Evolutionary conservation across 2,329 filamentous ascomycete species (phyloP).

Genomic region (Aureobasidium sp.): DNA sequence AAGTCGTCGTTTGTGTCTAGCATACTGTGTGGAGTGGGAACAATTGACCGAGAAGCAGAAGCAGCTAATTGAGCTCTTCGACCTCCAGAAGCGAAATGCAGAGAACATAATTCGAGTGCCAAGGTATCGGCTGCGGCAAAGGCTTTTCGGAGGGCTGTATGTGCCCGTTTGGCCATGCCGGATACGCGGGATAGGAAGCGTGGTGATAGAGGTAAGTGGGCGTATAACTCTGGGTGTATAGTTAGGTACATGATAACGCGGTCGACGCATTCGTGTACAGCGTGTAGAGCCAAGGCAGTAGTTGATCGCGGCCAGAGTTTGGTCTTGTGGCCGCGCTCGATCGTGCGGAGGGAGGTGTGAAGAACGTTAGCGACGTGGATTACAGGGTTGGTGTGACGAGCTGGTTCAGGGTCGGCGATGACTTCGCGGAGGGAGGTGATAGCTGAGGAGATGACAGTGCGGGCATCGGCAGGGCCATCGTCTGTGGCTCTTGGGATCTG

Average conservation of each 20-base stretch:
- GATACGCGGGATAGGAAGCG: neutral
- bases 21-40: fast-evolving
- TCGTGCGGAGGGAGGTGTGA: neutral
- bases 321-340: neutral
- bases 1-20: neutral
- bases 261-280: neutral
- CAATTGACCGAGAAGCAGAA: too few relatives aligned
- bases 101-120: neutral
- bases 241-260: neutral
- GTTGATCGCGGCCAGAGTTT: neutral
- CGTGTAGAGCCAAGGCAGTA: neutral
- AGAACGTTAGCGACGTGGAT: neutral
- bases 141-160: neutral
- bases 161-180: neutral
- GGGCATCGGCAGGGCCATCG: neutral
- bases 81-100: neutral
- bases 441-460: neutral
- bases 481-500: neutral
- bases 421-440: neutral
- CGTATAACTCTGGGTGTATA: neutral
- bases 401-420: neutral
- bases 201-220: neutral
- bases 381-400: neutral
- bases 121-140: neutral
- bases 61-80: neutral